These are phyloP conservation scores for Colletotrichum siamense DNA, from an alignment of 2,329 filamentous ascomycete species.

Conservation along the genomic window DNA sequence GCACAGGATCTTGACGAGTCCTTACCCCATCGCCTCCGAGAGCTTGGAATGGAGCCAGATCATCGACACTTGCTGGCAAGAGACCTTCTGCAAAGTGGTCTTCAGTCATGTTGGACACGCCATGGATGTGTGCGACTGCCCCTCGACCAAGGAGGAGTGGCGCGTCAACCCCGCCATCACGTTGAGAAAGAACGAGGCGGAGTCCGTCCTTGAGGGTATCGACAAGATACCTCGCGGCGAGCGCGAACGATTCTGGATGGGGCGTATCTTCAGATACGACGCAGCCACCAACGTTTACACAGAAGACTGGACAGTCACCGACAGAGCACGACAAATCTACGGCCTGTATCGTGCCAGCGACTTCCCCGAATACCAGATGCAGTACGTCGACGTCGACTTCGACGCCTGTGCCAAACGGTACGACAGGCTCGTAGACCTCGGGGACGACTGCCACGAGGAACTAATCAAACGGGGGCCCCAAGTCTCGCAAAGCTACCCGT, in stretches of 20 bases:
- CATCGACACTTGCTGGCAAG: neutral
- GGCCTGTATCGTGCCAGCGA: neutral
- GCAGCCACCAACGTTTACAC: neutral
- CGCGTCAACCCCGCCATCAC: conserved; percentile 1
- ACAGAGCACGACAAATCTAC: neutral
- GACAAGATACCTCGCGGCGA: neutral
- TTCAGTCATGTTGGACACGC: neutral
- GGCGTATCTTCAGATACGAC: neutral
- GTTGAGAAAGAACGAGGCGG: conserved; percentile 9
- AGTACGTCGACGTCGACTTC: neutral
- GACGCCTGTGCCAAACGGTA: neutral
- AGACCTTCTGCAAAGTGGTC: conserved; percentile 2
- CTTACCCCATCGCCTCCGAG: neutral
- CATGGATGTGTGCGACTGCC: neutral
- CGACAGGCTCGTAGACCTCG: neutral
- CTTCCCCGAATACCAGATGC: neutral
- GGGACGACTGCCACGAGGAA: neutral
- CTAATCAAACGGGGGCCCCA: neutral
- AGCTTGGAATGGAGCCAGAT: neutral
- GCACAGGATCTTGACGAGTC: neutral
- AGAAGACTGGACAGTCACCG: neutral
- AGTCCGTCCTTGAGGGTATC: neutral
- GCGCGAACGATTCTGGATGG: neutral
- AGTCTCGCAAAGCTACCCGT: neutral
- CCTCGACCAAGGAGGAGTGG: conserved; percentile 2